Conservation (phyloP, 2,329 filamentous ascomycete genomes). For the Penicillium sp. region DNA sequence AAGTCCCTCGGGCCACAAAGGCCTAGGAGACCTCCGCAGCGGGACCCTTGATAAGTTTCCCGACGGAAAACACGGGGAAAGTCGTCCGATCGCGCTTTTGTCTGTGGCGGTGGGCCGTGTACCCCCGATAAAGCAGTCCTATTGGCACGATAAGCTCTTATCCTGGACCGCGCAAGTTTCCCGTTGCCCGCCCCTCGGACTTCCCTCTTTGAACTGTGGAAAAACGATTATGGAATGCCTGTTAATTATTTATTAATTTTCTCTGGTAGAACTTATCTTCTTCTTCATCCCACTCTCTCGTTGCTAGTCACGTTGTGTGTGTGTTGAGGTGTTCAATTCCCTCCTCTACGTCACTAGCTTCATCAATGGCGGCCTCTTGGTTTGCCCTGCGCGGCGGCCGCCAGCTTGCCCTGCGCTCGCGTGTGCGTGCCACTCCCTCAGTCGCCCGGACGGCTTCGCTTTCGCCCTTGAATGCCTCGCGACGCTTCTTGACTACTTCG, state of each 20-base stretch:
- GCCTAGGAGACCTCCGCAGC: slow-evolving; percentile 1
- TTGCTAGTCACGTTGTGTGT: slow-evolving; percentile 1
- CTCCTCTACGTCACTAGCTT: slow-evolving; percentile 14
- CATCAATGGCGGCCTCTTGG: slow-evolving; percentile 33
- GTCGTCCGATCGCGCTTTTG: background rate
- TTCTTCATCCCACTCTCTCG: background rate
- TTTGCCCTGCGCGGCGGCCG: slow-evolving; percentile 36
- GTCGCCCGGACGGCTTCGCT: slow-evolving; percentile 23
- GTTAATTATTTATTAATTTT: slow-evolving; percentile 14
- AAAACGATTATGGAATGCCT: background rate
- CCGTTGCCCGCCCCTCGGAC: slow-evolving; percentile 16
- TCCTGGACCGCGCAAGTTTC: slow-evolving; percentile 4
- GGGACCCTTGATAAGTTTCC: slow-evolving; percentile 15
- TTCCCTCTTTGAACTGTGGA: background rate
- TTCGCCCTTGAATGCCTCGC: slow-evolving; percentile 30
- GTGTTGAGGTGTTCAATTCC: slow-evolving; percentile 5
- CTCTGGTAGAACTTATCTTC: background rate
- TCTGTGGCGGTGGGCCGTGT: background rate
- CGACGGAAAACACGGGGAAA: slow-evolving; percentile 16
- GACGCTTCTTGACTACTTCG: slow-evolving; percentile 29
- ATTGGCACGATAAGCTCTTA: background rate
- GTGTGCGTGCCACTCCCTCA: slow-evolving; percentile 24
- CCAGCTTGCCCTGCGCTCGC: slow-evolving; percentile 36
- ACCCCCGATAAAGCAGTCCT: background rate
- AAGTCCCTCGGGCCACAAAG: background rate